phyloP scores from a whole-genome alignment of 176 grass and related monocot genomes.

The Zizania latifolia region DNA sequence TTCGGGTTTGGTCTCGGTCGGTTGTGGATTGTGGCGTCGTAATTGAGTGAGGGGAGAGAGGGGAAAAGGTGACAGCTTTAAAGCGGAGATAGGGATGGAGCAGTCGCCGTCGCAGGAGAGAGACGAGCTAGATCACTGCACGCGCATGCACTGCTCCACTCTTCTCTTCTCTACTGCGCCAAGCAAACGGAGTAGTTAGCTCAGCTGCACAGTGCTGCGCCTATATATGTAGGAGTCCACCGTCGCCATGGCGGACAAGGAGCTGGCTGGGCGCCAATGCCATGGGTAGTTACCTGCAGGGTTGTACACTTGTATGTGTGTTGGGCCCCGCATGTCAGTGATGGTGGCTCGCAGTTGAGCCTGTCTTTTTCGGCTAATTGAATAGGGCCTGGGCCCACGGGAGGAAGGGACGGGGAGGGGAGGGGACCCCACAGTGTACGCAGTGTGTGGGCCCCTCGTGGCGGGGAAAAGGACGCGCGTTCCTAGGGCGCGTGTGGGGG shows the following conservation, averaged over 20 bases:
- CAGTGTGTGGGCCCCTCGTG: background rate
- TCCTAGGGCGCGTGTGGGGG: background rate
- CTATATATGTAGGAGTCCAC: no score
- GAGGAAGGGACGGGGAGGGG: no score
- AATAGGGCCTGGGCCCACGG: background rate
- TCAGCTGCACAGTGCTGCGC: background rate
- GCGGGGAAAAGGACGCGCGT: background rate
- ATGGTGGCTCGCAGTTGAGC: background rate
- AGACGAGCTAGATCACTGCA: background rate
- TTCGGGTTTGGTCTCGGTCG: background rate
- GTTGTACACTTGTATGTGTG: no score
- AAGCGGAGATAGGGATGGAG: slow-evolving; percentile 47
- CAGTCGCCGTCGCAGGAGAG: background rate
- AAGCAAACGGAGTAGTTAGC: background rate
- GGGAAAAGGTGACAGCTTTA: slow-evolving; percentile 76
- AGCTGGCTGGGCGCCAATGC: no score
- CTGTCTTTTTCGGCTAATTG: background rate
- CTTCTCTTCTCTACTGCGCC: background rate
- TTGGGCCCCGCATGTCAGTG: background rate
- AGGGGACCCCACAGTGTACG: no score
- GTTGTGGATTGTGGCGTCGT: background rate
- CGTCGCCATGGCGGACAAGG: no score
- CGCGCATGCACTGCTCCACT: background rate
- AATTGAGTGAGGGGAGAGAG: slow-evolving; percentile 7
- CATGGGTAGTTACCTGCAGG: no score